These are phyloP conservation scores for Artomyces pyxidatus DNA, from an alignment of 768 basidiomycete genomes.

Conservation along the genomic window DNA sequence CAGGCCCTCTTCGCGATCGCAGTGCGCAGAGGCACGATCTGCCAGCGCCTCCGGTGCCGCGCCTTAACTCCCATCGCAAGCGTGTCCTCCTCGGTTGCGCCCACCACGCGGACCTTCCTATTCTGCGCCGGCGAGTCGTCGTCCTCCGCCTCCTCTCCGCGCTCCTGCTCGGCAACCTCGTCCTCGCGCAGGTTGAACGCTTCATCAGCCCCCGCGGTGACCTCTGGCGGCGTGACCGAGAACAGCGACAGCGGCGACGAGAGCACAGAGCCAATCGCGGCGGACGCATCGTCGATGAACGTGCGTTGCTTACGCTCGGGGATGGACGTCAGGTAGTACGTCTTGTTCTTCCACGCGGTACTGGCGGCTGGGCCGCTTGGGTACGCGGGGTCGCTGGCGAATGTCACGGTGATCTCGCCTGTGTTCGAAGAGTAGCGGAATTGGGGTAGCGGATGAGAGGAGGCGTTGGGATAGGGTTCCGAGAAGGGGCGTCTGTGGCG, in stretches of 20 bases:
- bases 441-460: constrained; percentile 67
- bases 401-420: constrained; percentile 53
- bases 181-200: constrained; percentile 57
- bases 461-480: constrained; percentile 68
- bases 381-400: constrained; percentile 57
- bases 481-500: constrained; percentile 73
- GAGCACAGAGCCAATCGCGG: constrained; percentile 56
- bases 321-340: constrained; percentile 56
- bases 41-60: constrained; percentile 39
- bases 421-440: constrained; percentile 52
- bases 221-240: constrained; percentile 24
- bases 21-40: constrained; percentile 35
- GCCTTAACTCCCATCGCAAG: constrained; percentile 26
- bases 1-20: constrained; percentile 14
- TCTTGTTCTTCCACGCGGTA: constrained; percentile 47
- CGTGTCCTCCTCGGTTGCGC: constrained; percentile 35
- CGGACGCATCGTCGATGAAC: constrained; percentile 63
- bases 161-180: constrained; percentile 72
- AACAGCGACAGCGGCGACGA: constrained; percentile 49
- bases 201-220: constrained; percentile 18
- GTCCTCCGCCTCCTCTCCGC: constrained; percentile 69
- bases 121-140: constrained; percentile 59
- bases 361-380: constrained; percentile 29
- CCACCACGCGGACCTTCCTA: constrained; percentile 48
- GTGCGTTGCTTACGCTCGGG: constrained; percentile 62